Evolutionary conservation across 345 rosid genomes (phyloP), one percentile per base, ranked within the genome.

Genomic region (Arabis hirsuta): DNA sequence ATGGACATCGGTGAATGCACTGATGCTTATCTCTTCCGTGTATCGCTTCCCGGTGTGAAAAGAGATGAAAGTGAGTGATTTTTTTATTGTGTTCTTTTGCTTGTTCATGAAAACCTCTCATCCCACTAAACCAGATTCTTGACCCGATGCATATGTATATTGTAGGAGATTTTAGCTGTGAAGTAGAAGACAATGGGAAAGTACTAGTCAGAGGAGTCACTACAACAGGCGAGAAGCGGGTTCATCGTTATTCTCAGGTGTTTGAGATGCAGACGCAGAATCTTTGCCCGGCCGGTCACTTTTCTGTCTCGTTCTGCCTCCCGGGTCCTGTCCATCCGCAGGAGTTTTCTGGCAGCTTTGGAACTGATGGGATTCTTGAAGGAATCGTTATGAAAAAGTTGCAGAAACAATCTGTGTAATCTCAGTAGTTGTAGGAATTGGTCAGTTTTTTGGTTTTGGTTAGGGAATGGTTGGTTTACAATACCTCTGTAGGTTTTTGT

Each of bases 11-110:
- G 84, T 8, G 90, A 89, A 77, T 79, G 78, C 5, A 76, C 56
- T 19, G 89, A 87, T 12, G 66, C 84, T n/a, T 89, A 89, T 80
- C 60, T 83, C 26, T 87, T 89, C 44, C 86, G 86, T 19, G 81
- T 87, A 31, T 78, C 86, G 5, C 90, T 87, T 46, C 90, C 96
- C 0, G 92, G 96, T 24, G 96, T 89, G 34, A 75, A 79, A 70
- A 83, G 85, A 68, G 81, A 87, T 76, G 79, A 81, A 52, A 81
- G 96, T 85, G 81, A 81, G 85, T 73, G 29, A 8, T 47, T 22
- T 31, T 74, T 7, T 34, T 22, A 3, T 2, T 13, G 7, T 47
- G 3, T 31, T 45, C 6, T 29, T 65, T 54, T 39, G 7, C 2
- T 54, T 52, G 0, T 12, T 48, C 13, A 4, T 12, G 19, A 12